Conservation (phyloP, 169 alveolate species). For the Cryptosporidium felis region DNA sequence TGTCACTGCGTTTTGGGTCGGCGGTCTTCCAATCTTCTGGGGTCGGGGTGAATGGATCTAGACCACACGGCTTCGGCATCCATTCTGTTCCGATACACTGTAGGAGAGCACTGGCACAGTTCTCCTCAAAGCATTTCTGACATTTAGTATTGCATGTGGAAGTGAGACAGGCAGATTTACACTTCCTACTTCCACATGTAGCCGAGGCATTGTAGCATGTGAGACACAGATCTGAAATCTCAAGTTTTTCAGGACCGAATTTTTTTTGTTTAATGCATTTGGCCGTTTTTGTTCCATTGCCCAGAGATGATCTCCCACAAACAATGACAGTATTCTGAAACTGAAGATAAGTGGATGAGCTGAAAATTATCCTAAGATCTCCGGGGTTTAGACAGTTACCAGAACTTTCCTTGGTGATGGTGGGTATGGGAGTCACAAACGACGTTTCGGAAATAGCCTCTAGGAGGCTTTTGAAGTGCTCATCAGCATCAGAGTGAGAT, state of each 20-base stretch:
- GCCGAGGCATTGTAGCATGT: constrained; percentile 48
- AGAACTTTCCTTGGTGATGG: constrained; percentile 18
- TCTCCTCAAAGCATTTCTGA: constrained; percentile 40
- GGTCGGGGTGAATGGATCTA: constrained; percentile 15
- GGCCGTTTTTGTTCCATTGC: constrained; percentile 21
- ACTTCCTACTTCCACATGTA: constrained; percentile 47
- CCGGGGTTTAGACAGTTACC: constrained; percentile 20
- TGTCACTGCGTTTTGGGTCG: constrained; percentile 21
- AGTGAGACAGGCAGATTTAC: constrained; percentile 49
- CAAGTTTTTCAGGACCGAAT: neutral
- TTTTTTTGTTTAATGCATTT: neutral
- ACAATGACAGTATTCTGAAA: constrained; percentile 31
- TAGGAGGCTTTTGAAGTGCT: neutral
- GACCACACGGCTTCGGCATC: constrained; percentile 55
- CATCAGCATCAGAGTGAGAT: neutral
- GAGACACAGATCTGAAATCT: constrained; percentile 9
- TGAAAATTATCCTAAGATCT: constrained; percentile 11
- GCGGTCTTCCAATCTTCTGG: constrained; percentile 45
- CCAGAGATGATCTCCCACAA: constrained; percentile 64
- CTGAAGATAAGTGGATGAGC: neutral
- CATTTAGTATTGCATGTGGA: constrained; percentile 45
- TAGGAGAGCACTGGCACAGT: neutral
- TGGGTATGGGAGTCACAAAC: constrained; percentile 12
- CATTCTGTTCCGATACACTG: constrained; percentile 17
- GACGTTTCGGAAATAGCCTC: neutral